Evolutionary conservation across 1,139 yeast genomes (phyloP), one percentile per base, ranked within the genome.

Genomic region (Dujonia santamariae): DNA sequence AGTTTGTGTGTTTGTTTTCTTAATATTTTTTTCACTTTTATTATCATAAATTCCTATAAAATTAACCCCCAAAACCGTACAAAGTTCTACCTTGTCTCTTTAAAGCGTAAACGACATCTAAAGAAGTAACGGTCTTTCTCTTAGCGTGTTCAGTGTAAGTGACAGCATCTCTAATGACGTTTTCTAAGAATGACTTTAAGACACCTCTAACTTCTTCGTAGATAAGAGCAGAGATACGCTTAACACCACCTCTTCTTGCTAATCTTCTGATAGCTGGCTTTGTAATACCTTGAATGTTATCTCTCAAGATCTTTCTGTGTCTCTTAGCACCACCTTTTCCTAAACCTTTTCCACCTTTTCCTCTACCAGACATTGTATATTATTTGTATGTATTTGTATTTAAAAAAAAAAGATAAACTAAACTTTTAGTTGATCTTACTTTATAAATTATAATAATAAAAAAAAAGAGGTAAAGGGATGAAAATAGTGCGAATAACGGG

Each of bases 181-280:
- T 83, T 74, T 88, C 97, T 63, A 92, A 80, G 85, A 90, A 92
- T 42, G 95, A 78, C 76, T 90, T 90, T 55, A 92, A 79, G 54
- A 92, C 97, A 52, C 85, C 92, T 77, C 98, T 87, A 60, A 94
- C 96, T 78, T 90, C 97, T 75, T 92, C 97, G 78, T 92, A 92
- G 68, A 92, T 90, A 66, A 90, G 78, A 63, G 96, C 97, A 49
- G 97, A 90, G 59, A 92, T 92, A 85, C 97, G 96, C 84, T 92
- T 92, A 64, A 92, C 98, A 86, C 98, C 98, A 76, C 98, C 98
- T 86, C 98, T 88, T 83, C 98, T 90, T 44, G 98, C 98, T 61
- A 92, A 84, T 85, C 98, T 90, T 78, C 98, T 88, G 67, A 92
- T 92, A 60, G 98, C 98, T 66, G 98, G 98, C 80, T 92, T 92